Conservation (phyloP, 495 filamentous ascomycete genomes). For the Polyplosphaeria fusca region DNA sequence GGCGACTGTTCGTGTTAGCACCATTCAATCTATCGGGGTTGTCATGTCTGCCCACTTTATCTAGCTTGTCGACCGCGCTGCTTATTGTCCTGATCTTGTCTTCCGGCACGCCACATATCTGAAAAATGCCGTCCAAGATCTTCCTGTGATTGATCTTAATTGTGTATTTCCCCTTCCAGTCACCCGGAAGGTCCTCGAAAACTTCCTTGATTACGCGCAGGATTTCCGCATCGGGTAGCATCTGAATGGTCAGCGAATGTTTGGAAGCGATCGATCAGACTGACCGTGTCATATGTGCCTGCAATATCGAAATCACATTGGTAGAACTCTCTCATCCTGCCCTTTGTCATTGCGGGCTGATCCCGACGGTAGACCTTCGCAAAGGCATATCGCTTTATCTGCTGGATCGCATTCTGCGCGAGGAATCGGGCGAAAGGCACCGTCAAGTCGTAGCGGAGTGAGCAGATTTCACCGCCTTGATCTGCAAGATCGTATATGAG, state of each 20-base stretch:
- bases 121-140: conserved; percentile 89
- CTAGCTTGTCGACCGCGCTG: conserved; percentile 91
- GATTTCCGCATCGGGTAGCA: conserved; percentile 95
- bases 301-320: conserved; percentile 98
- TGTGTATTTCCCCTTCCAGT: conserved; percentile 67
- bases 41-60: conserved; percentile 53
- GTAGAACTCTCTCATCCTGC: conserved; percentile 94
- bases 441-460: conserved; percentile 85
- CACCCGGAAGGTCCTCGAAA: conserved; percentile 69
- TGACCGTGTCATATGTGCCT: conserved; percentile 81
- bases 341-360: conserved; percentile 80
- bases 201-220: conserved; percentile 80
- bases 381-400: conserved; percentile 84
- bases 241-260: too few species aligned
- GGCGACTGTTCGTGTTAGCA: conserved; percentile 44
- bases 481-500: conserved; percentile 86
- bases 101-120: conserved; percentile 80
- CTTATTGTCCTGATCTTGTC: conserved; percentile 85
- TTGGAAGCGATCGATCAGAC: too few species aligned
- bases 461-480: conserved; percentile 81
- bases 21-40: not conserved
- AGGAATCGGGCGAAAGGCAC: conserved; percentile 88
- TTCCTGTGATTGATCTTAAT: conserved; percentile 97
- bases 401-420: conserved; percentile 75
- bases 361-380: conserved; percentile 84